phyloP scores from a whole-genome alignment of 2,329 filamentous ascomycete species.

The Colletotrichum tabaci region DNA sequence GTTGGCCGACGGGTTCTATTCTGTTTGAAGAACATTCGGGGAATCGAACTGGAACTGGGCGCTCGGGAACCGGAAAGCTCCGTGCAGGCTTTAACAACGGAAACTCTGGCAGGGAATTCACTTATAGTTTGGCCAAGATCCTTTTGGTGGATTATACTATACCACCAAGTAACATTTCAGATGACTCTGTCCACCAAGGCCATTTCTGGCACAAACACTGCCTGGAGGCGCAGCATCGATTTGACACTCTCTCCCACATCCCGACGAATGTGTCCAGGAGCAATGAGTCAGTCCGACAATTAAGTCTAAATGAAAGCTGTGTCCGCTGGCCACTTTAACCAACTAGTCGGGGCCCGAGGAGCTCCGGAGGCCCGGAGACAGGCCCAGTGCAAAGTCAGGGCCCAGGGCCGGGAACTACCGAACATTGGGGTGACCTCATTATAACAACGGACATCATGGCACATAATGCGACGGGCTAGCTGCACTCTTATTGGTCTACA shows the following conservation, averaged over 20 bases:
- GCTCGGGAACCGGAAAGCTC: background rate
- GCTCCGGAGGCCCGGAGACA: background rate
- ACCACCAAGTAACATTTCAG: too few relatives aligned
- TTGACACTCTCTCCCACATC: background rate
- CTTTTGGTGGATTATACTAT: too few relatives aligned
- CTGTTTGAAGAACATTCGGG: too few relatives aligned
- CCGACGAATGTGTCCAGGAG: background rate
- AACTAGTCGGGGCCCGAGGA: background rate
- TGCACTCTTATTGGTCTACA: slow-evolving; percentile 1
- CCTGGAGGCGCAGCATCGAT: background rate
- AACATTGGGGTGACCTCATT: background rate
- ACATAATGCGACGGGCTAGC: slow-evolving; percentile 22
- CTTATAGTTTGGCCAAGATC: too few relatives aligned
- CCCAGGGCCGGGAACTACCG: slow-evolving; percentile 1
- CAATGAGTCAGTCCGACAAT: background rate
- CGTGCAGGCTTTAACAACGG: too few relatives aligned
- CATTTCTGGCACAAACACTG: too few relatives aligned
- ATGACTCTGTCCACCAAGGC: too few relatives aligned
- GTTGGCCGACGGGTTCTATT: too few relatives aligned
- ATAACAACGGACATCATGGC: slow-evolving; percentile 16
- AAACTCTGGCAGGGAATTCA: too few relatives aligned
- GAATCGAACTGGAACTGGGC: background rate
- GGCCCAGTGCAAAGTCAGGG: background rate
- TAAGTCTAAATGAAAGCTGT: slow-evolving; percentile 4
- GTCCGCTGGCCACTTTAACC: background rate